Evolutionary conservation across 805 yeast genomes (phyloP), one percentile per base, ranked within the genome.

Genomic region (Metschnikowia similis): DNA sequence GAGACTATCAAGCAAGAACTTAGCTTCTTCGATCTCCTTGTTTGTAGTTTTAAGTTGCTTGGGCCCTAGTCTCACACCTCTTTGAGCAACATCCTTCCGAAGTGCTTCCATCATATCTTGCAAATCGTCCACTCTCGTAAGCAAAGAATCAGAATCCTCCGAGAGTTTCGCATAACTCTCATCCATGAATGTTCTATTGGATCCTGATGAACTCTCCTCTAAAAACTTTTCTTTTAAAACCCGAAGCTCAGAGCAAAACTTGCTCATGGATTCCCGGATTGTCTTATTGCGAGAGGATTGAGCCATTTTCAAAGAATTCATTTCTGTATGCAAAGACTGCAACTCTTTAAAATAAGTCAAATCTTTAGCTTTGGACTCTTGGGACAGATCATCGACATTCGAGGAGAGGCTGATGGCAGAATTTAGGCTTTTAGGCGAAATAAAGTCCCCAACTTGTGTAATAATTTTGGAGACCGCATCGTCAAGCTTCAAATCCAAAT

Each of bases 21-120:
- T 77, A 0, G 95, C 91, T 1, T 69, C 72, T 4, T 60, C 69
- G 26, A 94, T 74, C 53, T 91, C 96, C 56, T 81, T 81, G 7
- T 76, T 62, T 1, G 92, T 85, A 17, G 75, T 69, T 17, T 77
- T 82, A 27, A 94, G 67, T 59, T 91, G 96, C 55, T 85, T 82
- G 47, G 77, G 82, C 0, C 89, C 71, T 13, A 96, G 90, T 35
- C 89, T 79, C 0, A 90, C 90, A 17, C 97, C 96, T 54, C 97
- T 79, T 52, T 84, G 85, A 0, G 96, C 96, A 11, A 94, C 96
- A 67, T 91, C 98, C 57, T 89, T 84, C 48, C 97, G 75, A 48
- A 92, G 71, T 0, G 88, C 88, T 62, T 94, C 99, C 64, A 94
- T 87, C 8, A 87, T 67, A 66, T 94, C 99, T 62, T 91, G 97